These are phyloP conservation scores for Crepidotus variabilis DNA, from an alignment of 768 basidiomycete species.

Conservation along the genomic window DNA sequence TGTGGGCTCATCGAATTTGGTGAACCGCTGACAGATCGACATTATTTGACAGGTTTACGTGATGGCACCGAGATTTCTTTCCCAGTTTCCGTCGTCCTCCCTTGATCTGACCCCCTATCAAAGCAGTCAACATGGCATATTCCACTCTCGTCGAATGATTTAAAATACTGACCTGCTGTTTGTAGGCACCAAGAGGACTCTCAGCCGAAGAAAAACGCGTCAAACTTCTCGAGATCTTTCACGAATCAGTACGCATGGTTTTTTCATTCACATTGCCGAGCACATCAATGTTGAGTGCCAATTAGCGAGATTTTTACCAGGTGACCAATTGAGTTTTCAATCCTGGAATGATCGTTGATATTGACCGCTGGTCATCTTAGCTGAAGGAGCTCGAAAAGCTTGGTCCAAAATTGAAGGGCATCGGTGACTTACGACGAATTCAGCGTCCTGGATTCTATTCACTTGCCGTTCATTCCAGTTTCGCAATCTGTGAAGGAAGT, in stretches of 20 bases:
- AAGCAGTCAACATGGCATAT: conserved; percentile 7
- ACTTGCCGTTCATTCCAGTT: conserved; percentile 39
- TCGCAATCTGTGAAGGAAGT: conserved; percentile 93
- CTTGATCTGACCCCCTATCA: not conserved
- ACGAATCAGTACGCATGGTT: conserved; percentile 63
- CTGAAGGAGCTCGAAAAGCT: conserved; percentile 92
- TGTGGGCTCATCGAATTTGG: no score
- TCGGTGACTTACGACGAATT: conserved; percentile 46
- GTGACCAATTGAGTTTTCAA: conserved; percentile 4
- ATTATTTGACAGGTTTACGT: no score
- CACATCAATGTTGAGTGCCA: not conserved
- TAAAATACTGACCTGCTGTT: not conserved
- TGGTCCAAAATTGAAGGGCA: conserved; percentile 85
- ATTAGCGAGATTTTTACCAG: conserved; percentile 24
- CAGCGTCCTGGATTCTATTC: not conserved
- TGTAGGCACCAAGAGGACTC: conserved; percentile 75
- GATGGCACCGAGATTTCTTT: no score
- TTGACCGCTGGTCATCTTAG: conserved; percentile 25
- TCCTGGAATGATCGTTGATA: not conserved
- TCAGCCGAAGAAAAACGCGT: conserved; percentile 88
- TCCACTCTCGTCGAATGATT: not conserved
- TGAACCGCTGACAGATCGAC: no score
- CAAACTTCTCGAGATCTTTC: conserved; percentile 89
- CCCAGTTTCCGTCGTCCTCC: no score
- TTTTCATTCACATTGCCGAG: not conserved